Conservation (phyloP, 352 stramenopile species). For the Globisporangium recalcitrans region DNA sequence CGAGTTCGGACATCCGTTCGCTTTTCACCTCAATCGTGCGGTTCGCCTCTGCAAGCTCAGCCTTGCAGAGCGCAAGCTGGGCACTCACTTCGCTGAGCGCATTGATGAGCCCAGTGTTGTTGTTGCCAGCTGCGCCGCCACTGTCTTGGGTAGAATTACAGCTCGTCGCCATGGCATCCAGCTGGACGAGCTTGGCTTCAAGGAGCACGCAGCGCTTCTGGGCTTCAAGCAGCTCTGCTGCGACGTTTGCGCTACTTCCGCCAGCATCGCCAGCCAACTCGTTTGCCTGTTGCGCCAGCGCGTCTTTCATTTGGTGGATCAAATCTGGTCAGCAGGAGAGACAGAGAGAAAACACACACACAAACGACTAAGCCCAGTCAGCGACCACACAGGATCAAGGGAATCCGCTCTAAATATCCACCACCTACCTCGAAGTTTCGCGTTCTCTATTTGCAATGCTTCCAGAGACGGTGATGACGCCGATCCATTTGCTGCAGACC, state of each 20-base stretch:
- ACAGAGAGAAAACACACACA: not conserved
- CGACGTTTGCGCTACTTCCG: conserved; percentile 11
- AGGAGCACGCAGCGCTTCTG: conserved; percentile 40
- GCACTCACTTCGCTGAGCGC: conserved; percentile 10
- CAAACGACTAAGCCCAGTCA: not conserved
- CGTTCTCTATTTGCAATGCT: conserved; percentile 49
- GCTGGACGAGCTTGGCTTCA: conserved; percentile 35
- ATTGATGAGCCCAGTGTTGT: conserved; percentile 4
- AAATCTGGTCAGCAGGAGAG: conserved; percentile 26
- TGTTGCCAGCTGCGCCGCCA: not conserved
- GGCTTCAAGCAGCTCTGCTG: conserved; percentile 23
- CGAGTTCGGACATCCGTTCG: conserved; percentile 38
- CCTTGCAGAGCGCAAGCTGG: conserved; percentile 37
- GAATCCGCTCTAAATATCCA: not conserved
- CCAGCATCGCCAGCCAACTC: conserved; percentile 1
- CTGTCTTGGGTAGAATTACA: not conserved
- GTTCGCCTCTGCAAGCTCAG: conserved; percentile 41
- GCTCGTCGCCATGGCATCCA: conserved; percentile 4
- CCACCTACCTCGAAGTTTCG: conserved; percentile 37
- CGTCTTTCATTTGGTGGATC: conserved; percentile 78
- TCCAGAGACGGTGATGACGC: conserved; percentile 1
- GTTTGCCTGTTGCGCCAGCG: conserved; percentile 44
- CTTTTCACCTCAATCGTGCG: conserved; percentile 35
- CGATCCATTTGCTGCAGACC: conserved; percentile 2
- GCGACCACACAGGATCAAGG: too few species aligned